These are phyloP conservation scores for Pholiota adiposa DNA, from an alignment of 1,284 basidiomycete species.

Conservation along the genomic window DNA sequence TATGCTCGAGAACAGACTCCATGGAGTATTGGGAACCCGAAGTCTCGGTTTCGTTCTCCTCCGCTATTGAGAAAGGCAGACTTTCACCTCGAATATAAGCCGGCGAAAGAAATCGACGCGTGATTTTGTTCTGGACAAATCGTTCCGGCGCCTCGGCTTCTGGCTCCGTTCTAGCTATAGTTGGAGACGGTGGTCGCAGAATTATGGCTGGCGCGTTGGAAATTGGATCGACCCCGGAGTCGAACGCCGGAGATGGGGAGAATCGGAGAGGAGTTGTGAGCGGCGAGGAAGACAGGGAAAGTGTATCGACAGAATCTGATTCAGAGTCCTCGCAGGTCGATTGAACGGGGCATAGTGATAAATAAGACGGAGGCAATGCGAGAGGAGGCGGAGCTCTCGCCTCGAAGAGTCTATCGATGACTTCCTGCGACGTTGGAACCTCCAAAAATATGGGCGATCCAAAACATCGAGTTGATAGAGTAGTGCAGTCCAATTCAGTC, in stretches of 20 bases:
- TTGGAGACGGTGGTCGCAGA: background rate
- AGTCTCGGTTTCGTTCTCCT: background rate
- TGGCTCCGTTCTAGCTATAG: background rate
- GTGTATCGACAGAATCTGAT: background rate
- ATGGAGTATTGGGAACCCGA: conserved; percentile 3
- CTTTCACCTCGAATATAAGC: conserved; percentile 3
- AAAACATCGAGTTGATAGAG: too few relatives aligned
- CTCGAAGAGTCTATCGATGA: background rate
- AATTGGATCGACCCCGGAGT: background rate
- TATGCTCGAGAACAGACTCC: background rate
- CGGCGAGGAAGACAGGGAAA: background rate
- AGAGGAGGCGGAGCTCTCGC: conserved; percentile 1
- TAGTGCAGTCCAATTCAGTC: background rate
- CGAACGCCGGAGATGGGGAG: background rate
- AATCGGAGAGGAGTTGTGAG: background rate
- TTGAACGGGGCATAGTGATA: too few relatives aligned
- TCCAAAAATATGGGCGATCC: background rate
- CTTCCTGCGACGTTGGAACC: background rate
- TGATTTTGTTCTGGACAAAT: background rate
- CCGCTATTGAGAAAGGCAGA: conserved; percentile 3
- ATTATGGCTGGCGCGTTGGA: background rate
- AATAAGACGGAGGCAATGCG: background rate
- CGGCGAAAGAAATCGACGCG: conserved; percentile 3
- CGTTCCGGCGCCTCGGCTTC: background rate
- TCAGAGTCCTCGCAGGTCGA: background rate